A percentile compares a stretch with the other conserved stretches of the same genome.
Conservation (phyloP, 2,329 filamentous ascomycete genomes). For the Alternaria postmessia region DNA sequence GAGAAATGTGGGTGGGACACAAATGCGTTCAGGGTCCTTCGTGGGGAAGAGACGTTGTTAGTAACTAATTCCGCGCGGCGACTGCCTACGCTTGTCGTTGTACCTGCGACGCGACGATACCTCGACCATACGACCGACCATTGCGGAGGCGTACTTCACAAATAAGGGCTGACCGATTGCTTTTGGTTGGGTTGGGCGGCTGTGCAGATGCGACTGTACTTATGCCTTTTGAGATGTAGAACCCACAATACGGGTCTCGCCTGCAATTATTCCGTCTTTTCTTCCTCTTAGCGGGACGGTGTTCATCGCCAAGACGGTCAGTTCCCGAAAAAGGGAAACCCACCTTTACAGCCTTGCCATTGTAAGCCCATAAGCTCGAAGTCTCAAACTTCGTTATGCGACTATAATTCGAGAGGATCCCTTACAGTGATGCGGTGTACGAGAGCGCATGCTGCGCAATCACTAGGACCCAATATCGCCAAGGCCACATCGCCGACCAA, state of each 20-base stretch:
- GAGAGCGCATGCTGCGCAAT: neutral
- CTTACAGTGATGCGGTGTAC: neutral
- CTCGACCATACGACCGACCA: neutral
- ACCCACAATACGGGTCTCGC: neutral
- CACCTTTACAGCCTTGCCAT: neutral
- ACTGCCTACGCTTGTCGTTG: neutral
- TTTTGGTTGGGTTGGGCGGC: neutral
- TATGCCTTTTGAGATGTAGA: neutral
- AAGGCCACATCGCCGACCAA: neutral
- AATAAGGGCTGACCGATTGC: neutral
- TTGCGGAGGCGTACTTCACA: neutral
- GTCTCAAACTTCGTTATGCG: neutral
- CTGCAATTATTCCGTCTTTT: neutral
- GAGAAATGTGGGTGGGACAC: neutral
- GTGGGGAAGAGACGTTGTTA: neutral
- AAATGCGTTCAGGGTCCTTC: neutral
- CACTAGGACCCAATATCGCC: neutral
- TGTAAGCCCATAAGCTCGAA: neutral
- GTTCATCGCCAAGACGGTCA: neutral
- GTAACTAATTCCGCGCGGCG: neutral
- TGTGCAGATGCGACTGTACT: neutral
- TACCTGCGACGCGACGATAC: neutral
- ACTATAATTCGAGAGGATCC: neutral
- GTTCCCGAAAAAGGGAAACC: neutral
- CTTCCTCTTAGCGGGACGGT: neutral